A percentile compares a stretch with the other conserved stretches of the same genome.
phyloP scores from a whole-genome alignment of 768 basidiomycete genomes.

The Agrocybe chaxingu region DNA sequence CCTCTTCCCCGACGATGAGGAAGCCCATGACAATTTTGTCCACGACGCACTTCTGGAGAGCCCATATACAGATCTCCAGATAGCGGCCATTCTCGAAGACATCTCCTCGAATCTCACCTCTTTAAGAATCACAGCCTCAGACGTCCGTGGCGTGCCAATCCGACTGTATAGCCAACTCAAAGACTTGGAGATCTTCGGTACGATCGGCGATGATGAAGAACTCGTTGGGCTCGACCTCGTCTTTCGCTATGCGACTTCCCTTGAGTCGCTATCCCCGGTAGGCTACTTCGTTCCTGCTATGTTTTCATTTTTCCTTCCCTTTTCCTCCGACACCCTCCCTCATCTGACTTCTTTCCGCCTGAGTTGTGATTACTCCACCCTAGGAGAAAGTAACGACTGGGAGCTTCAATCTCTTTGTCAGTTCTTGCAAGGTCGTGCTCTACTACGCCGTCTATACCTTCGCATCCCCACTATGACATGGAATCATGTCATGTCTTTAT shows the following conservation, averaged over 20 bases:
- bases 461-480: constrained; percentile 27
- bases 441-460: constrained; percentile 30
- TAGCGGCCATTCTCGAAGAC: constrained; percentile 13
- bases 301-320: constrained; percentile 27
- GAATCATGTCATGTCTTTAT: constrained; percentile 17
- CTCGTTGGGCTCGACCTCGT: constrained; percentile 30
- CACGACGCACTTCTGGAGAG: constrained; percentile 13
- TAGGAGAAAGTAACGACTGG: constrained; percentile 3
- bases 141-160: constrained; percentile 28
- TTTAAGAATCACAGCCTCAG: constrained; percentile 24
- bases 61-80: background rate
- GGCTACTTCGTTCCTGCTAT: constrained; percentile 26
- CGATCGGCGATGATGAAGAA: constrained; percentile 21
- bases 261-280: constrained; percentile 35
- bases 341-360: constrained; percentile 34
- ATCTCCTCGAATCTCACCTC: constrained; percentile 16
- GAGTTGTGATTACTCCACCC: constrained; percentile 20
- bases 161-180: constrained; percentile 26
- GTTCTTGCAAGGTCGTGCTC: constrained; percentile 27
- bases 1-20: constrained; percentile 30
- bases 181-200: constrained; percentile 30
- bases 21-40: constrained; percentile 20
- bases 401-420: constrained; percentile 18
- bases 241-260: constrained; percentile 27
- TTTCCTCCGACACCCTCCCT: constrained; percentile 23